A percentile compares a stretch with the other conserved stretches of the same genome.
phyloP scores from a whole-genome alignment of 805 yeast species.

The Millerago galiae region DNA sequence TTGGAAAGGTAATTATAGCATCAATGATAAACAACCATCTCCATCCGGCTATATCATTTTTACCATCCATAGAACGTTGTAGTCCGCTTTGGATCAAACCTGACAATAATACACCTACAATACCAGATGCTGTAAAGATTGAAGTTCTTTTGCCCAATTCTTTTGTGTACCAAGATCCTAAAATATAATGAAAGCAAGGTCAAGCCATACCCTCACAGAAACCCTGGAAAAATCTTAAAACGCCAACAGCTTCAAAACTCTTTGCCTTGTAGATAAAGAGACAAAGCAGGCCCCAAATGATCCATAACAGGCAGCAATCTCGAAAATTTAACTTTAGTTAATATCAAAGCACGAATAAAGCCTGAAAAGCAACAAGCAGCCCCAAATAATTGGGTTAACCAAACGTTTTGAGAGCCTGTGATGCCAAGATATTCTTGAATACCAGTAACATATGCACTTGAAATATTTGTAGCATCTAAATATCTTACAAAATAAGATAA shows the following conservation, averaged over 20 bases:
- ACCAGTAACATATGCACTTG: conserved; percentile 53
- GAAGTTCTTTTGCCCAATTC: conserved; percentile 61
- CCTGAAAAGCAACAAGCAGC: conserved; percentile 9
- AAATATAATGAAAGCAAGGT: conserved; percentile 52
- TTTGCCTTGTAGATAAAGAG: conserved; percentile 24
- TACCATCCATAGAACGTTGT: conserved; percentile 6
- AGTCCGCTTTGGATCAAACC: conserved; percentile 20
- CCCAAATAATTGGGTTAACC: conserved; percentile 20
- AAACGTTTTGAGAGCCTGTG: conserved; percentile 33
- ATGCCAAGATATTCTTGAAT: conserved; percentile 44
- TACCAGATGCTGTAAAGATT: conserved; percentile 25
- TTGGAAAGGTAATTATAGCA: conserved; percentile 8
- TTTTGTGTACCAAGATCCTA: conserved; percentile 50
- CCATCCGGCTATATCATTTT: conserved; percentile 8
- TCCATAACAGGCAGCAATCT: conserved; percentile 6
- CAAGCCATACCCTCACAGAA: conserved; percentile 51
- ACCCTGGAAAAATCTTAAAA: conserved; percentile 57
- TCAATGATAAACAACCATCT: conserved; percentile 12
- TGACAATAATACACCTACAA: conserved; percentile 28
- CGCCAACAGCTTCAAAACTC: conserved; percentile 28
- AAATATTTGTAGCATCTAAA: conserved; percentile 49
- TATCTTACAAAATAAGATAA: conserved; percentile 32
- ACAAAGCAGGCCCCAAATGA: conserved; percentile 40
- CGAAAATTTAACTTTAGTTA: conserved; percentile 5
- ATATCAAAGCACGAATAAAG: conserved; percentile 3